These are phyloP conservation scores for Fusarium nurragi DNA, from an alignment of 2,329 filamentous ascomycete genomes.

Conservation along the genomic window DNA sequence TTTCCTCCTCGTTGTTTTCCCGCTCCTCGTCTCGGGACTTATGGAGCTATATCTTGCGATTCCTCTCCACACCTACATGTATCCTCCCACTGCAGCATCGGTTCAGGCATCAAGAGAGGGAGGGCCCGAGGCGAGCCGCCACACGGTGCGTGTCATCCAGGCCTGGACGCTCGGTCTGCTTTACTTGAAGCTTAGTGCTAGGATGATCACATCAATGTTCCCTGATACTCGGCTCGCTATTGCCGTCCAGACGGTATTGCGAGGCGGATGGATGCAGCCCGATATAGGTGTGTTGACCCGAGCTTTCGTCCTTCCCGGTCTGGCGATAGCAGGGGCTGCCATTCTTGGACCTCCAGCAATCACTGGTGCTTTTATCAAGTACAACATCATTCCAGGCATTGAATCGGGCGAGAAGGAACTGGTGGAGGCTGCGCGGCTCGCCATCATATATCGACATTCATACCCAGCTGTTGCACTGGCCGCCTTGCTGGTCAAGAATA, in stretches of 20 bases:
- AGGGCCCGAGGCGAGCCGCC: slow-evolving; percentile 51
- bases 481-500: slow-evolving; percentile 54
- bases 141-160: slow-evolving; percentile 88
- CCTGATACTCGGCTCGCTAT: slow-evolving; percentile 75
- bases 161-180: slow-evolving; percentile 94
- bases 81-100: slow-evolving; percentile 49
- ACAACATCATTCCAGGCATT: slow-evolving; percentile 32
- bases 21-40: slow-evolving; percentile 79
- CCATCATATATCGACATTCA: slow-evolving; percentile 64
- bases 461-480: slow-evolving; percentile 74
- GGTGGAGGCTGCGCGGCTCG: slow-evolving; percentile 44
- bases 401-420: slow-evolving; percentile 37
- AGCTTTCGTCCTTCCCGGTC: slow-evolving; percentile 82
- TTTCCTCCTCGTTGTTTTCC: slow-evolving; percentile 80
- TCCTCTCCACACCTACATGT: slow-evolving; percentile 83
- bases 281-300: slow-evolving; percentile 82
- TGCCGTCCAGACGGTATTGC: slow-evolving; percentile 78
- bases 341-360: slow-evolving; percentile 71
- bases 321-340: slow-evolving; percentile 68
- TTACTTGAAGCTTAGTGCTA: slow-evolving; percentile 82
- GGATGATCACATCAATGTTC: slow-evolving; percentile 73
- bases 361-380: slow-evolving; percentile 53
- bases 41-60: slow-evolving; percentile 90
- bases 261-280: slow-evolving; percentile 80
- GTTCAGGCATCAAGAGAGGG: slow-evolving; percentile 43